Base-by-base conservation (phyloP, 192 early-diverging fungal genomes). In the Dispira parvispora region DNA sequence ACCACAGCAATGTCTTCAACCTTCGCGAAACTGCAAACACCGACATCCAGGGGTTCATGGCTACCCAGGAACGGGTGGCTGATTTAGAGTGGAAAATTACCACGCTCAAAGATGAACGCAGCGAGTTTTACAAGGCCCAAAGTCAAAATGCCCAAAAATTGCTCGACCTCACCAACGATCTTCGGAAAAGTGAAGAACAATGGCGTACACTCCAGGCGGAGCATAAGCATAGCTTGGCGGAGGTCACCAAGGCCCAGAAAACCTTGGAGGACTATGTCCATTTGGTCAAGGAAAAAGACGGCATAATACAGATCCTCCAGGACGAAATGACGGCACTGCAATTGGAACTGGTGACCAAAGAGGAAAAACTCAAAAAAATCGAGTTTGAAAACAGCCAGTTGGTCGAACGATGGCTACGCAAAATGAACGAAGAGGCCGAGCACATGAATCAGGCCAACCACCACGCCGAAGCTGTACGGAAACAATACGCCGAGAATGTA, bases 381-480 rank as follows among this genome's bases (percentile, higher is more conserved):
- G 84, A 86, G 67, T 63, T 72, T 16, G 95, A 98, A 68, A 95
- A 98, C 69, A 78, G 73, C 13, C 80, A 92, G 53, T 75, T 98
- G 43, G 76, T 98, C 27, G 83, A 91, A 64, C 75, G 95, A 57
- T 95, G 91, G 91, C 78, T 94, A 43, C 85, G 88, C 68, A 92
- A 86, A 71, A 91, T 81, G 86, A 89, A 86, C 64, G 84, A 88
- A 62, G 86, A 91, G 65, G 94, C 88, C 1, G 82, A 89, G 42
- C 84, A 85, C 67, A 88, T 98, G 83, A 96, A 98, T 69, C 88
- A 90, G 49, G 91, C 85, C 4, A 98, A 91, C 62, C 78, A 81
- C 55, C 88, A 90, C 74, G 80, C 89, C 64, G 95, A 94, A 81
- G 65, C 58, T 76, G 69, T 86, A 84, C 75, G 68, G 68, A 38